Evolutionary conservation across 2,329 filamentous ascomycete genomes (phyloP).

Genomic region (Trichophyton schoenleinii): DNA sequence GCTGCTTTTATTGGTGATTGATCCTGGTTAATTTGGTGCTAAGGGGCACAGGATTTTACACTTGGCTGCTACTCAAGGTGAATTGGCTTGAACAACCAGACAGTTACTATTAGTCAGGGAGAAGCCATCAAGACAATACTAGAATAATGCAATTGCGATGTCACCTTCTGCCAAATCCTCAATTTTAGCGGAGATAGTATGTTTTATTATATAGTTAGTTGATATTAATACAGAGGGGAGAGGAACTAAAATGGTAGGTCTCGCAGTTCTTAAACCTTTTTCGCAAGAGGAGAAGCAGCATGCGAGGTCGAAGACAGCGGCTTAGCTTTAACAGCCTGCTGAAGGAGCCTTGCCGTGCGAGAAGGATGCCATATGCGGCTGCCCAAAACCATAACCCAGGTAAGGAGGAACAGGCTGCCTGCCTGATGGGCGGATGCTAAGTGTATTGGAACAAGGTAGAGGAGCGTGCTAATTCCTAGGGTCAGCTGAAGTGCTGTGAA

Average conservation of each 20-base stretch:
- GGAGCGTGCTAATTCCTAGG: conserved; percentile 78
- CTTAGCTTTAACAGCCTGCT: conserved; percentile 30
- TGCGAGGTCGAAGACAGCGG: neutral
- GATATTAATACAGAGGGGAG: neutral
- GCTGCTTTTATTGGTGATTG: no score
- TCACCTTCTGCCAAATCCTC: neutral
- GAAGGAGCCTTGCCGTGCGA: conserved; percentile 48
- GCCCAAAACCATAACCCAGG: conserved; percentile 66
- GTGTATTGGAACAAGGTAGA: conserved; percentile 84
- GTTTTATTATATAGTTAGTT: neutral
- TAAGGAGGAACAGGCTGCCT: conserved; percentile 71
- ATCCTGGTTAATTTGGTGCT: no score
- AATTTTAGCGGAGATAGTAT: conserved; percentile 8
- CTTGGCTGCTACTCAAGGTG: no score
- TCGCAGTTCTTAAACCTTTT: neutral
- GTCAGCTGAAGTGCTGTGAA: conserved; percentile 69
- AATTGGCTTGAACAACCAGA: no score
- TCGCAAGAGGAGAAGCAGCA: neutral
- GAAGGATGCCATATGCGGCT: conserved; percentile 64
- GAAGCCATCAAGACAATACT: neutral
- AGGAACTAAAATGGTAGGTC: neutral
- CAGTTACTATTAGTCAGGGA: neutral
- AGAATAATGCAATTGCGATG: neutral
- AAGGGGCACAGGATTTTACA: no score
- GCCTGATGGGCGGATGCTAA: conserved; percentile 89